Percentiles rank a stretch among this genome's conserved stretches.
phyloP scores from a whole-genome alignment of 1,284 basidiomycete genomes.

The Ceratobasidium sp. region DNA sequence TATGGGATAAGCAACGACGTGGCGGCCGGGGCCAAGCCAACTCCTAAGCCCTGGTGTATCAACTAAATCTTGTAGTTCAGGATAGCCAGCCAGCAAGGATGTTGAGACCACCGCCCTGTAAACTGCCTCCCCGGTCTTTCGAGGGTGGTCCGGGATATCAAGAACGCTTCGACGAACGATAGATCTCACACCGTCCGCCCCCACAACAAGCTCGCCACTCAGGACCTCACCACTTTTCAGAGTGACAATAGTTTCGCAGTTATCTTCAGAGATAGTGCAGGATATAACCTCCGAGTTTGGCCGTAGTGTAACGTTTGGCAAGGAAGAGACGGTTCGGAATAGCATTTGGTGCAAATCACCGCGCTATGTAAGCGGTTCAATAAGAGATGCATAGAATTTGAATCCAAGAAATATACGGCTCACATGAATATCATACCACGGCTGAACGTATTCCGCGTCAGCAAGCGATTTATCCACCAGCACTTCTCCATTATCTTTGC shows the following conservation, averaged over 20 bases:
- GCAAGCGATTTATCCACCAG: slow-evolving; percentile 49
- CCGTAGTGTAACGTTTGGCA: slow-evolving; percentile 43
- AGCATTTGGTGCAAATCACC: slow-evolving; percentile 69
- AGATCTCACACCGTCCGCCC: slow-evolving; percentile 70
- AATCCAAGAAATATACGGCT: neutral
- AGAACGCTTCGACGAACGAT: slow-evolving; percentile 65
- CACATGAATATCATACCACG: slow-evolving; percentile 67
- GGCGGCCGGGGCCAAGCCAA: slow-evolving; percentile 47
- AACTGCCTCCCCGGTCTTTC: slow-evolving; percentile 67
- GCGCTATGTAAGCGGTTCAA: slow-evolving; percentile 56
- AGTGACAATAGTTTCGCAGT: slow-evolving; percentile 55
- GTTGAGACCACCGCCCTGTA: slow-evolving; percentile 46
- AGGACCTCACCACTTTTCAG: slow-evolving; percentile 60
- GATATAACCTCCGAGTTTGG: slow-evolving; percentile 42
- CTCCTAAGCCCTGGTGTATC: slow-evolving; percentile 29
- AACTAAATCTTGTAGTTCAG: slow-evolving; percentile 44
- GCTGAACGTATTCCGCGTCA: slow-evolving; percentile 52
- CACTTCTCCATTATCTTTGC: slow-evolving; percentile 46
- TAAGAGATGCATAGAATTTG: neutral
- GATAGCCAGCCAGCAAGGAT: slow-evolving; percentile 23
- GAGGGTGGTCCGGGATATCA: slow-evolving; percentile 57
- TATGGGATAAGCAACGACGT: slow-evolving; percentile 45
- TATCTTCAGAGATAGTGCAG: slow-evolving; percentile 50
- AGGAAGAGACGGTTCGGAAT: slow-evolving; percentile 60
- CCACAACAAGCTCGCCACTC: slow-evolving; percentile 65